phyloP scores from a whole-genome alignment of 225 moss, liverwort and hornwort species.

The Antitrichia curtipendula region DNA sequence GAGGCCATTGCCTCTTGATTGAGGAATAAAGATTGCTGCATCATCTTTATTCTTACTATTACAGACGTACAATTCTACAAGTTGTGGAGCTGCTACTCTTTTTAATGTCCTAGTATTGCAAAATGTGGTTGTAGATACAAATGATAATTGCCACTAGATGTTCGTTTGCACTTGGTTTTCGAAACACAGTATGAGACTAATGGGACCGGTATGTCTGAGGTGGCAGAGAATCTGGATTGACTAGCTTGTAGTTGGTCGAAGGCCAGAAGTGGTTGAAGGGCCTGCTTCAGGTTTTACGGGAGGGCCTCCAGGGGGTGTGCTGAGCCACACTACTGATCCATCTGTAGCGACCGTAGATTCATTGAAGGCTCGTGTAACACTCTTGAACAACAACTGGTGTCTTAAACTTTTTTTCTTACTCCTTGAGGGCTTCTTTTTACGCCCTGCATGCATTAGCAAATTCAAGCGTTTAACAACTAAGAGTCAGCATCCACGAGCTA shows the following conservation, averaged over 20 bases:
- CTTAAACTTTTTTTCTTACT: constrained; percentile 26
- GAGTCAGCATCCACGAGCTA: fast-evolving
- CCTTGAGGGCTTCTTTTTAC: neutral
- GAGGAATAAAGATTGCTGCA: neutral
- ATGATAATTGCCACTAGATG: no score
- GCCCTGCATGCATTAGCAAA: neutral
- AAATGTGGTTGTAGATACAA: neutral
- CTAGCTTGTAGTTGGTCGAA: constrained; percentile 1
- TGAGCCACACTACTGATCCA: constrained; percentile 9
- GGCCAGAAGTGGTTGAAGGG: neutral
- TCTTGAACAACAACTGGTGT: constrained; percentile 20
- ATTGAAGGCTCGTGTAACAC: constrained; percentile 10
- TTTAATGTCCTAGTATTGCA: neutral
- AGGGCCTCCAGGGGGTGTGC: neutral
- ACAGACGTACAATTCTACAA: neutral
- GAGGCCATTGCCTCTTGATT: constrained; percentile 21
- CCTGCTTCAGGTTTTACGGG: neutral
- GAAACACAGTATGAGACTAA: neutral
- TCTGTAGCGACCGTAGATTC: constrained; percentile 10
- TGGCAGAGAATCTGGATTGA: neutral
- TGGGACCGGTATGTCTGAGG: neutral
- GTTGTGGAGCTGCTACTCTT: neutral
- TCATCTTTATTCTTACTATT: neutral
- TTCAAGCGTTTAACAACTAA: neutral
- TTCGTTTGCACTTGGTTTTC: neutral